phyloP scores from a whole-genome alignment of 2,329 filamentous ascomycete species.

The Epichloe sibirici region DNA sequence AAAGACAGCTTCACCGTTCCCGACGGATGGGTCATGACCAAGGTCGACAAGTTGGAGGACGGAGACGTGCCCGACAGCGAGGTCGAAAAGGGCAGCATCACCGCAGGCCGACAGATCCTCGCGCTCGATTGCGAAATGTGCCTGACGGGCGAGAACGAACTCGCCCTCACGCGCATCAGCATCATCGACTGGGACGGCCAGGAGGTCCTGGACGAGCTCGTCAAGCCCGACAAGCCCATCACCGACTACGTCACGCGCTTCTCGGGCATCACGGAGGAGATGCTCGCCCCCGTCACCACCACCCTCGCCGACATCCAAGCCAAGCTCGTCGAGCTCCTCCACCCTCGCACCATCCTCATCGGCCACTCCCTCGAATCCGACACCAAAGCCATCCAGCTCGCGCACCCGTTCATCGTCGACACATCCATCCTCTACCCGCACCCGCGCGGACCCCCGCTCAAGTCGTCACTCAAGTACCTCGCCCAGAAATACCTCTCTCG shows the following conservation, averaged over 20 bases:
- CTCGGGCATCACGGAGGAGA: slow-evolving; percentile 83
- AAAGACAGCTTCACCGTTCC: slow-evolving; percentile 39
- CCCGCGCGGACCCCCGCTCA: slow-evolving; percentile 76
- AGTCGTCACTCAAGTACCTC: slow-evolving; percentile 83
- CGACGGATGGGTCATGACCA: slow-evolving; percentile 74
- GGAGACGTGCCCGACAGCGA: slow-evolving; percentile 56
- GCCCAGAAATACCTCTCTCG: slow-evolving; percentile 73
- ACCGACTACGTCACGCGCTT: slow-evolving; percentile 83
- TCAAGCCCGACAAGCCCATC: slow-evolving; percentile 81
- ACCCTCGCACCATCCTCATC: slow-evolving; percentile 59
- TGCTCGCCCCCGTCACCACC: slow-evolving; percentile 74
- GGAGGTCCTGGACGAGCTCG: slow-evolving; percentile 75
- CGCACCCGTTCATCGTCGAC: slow-evolving; percentile 89
- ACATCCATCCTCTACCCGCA: slow-evolving; percentile 86
- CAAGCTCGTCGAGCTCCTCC: slow-evolving; percentile 60
- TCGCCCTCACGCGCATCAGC: slow-evolving; percentile 80
- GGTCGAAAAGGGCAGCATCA: slow-evolving; percentile 71
- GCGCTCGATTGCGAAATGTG: slow-evolving; percentile 98
- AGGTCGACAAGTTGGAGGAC: slow-evolving; percentile 53
- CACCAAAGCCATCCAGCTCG: slow-evolving; percentile 69
- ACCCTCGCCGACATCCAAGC: slow-evolving; percentile 72
- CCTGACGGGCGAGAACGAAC: slow-evolving; percentile 66
- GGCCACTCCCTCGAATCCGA: slow-evolving; percentile 78
- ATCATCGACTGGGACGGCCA: slow-evolving; percentile 76
- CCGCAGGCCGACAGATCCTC: slow-evolving; percentile 65